Evolutionary conservation across 441 rosid genomes (phyloP).

Genomic region (Pelargonium cotyledonis): DNA sequence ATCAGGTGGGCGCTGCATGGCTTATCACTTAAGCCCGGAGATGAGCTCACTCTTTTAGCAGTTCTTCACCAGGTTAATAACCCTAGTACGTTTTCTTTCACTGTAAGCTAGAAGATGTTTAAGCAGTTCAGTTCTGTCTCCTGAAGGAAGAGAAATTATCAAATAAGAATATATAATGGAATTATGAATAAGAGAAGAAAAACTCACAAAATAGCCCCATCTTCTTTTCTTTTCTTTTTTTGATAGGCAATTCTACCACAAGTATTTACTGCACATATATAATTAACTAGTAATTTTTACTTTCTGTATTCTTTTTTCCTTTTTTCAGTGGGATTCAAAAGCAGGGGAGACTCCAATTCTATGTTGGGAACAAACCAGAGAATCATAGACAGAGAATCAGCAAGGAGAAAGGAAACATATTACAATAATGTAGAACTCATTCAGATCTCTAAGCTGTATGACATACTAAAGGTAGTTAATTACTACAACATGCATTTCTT

Average conservation of each 20-base stretch:
- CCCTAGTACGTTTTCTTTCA: conserved; percentile 42
- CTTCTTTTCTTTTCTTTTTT: too few species aligned
- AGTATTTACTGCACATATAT: too few species aligned
- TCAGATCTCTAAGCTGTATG: conserved; percentile 27
- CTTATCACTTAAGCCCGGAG: conserved; percentile 42
- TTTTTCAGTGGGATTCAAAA: conserved; percentile 45
- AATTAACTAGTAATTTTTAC: neutral
- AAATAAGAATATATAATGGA: too few species aligned
- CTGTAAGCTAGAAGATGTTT: conserved; percentile 15
- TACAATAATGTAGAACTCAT: conserved; percentile 27
- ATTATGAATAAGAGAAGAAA: too few species aligned
- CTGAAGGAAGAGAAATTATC: neutral
- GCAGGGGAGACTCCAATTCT: conserved; percentile 34
- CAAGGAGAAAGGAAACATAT: conserved; percentile 36
- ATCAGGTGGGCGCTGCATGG: conserved; percentile 30
- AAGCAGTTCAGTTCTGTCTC: conserved; percentile 1
- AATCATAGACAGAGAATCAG: conserved; percentile 31
- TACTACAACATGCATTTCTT: neutral
- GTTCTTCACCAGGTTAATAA: conserved; percentile 50
- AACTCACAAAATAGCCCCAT: too few species aligned
- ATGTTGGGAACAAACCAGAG: conserved; percentile 38
- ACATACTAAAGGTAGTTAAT: conserved; percentile 29
- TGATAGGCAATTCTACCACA: too few species aligned
- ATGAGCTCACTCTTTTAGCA: conserved; percentile 34
- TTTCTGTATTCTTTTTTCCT: neutral